Percentiles rank a stretch among this genome's conserved stretches.
phyloP scores from a whole-genome alignment of 148 eudicot species.

The Silene uniflora region DNA sequence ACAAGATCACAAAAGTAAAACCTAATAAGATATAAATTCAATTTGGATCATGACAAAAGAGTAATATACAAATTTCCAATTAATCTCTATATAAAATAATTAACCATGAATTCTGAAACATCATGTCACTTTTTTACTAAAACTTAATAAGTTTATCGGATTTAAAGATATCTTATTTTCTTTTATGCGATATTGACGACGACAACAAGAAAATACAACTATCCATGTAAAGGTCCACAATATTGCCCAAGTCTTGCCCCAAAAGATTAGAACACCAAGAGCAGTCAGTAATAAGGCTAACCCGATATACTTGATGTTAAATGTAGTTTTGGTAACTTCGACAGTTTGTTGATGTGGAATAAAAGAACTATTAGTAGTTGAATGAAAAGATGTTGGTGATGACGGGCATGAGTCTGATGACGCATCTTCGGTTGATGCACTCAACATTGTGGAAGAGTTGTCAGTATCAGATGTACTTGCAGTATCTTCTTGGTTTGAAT shows the following conservation, averaged over 20 bases:
- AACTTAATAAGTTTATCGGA: background rate
- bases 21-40: no score
- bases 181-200: background rate
- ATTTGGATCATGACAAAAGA: no score
- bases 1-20: no score
- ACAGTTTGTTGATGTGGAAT: background rate
- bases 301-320: background rate
- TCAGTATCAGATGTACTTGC: background rate
- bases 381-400: constrained; percentile 5
- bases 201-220: constrained; percentile 8
- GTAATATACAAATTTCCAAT: background rate
- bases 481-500: background rate
- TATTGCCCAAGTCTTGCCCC: constrained; percentile 22
- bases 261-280: constrained; percentile 14
- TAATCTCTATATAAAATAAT: background rate
- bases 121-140: background rate
- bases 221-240: constrained; percentile 15
- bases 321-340: background rate
- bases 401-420: background rate
- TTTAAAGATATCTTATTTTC: background rate
- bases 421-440: background rate
- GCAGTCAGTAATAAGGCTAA: background rate
- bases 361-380: background rate
- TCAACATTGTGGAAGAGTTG: background rate
- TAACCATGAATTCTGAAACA: background rate